Conservation (phyloP, 352 stramenopile species). For the Globisporangium spinosum region DNA sequence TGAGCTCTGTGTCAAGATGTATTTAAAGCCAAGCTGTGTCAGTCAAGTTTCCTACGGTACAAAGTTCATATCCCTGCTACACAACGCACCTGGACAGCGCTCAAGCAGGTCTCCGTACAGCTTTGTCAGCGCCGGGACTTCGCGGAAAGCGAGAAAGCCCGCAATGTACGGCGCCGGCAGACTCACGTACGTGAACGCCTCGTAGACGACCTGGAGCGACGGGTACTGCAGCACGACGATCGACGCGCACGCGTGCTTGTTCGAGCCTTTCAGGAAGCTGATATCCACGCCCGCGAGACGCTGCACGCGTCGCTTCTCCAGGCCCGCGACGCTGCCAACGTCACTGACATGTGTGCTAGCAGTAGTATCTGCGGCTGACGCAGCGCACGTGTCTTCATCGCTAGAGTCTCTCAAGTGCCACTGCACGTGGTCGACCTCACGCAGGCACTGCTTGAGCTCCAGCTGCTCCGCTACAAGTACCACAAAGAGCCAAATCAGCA, state of each 20-base stretch:
- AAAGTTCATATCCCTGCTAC: too few relatives aligned
- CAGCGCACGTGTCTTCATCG: not conserved
- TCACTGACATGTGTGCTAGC: not conserved
- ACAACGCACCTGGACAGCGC: slow-evolving; percentile 43
- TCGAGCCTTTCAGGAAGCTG: slow-evolving; percentile 78
- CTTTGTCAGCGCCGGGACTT: slow-evolving; percentile 66
- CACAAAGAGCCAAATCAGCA: not conserved
- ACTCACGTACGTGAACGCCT: slow-evolving; percentile 81
- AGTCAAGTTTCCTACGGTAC: not conserved
- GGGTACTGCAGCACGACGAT: slow-evolving; percentile 76
- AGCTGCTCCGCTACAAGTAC: slow-evolving; percentile 39
- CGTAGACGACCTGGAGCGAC: slow-evolving; percentile 62
- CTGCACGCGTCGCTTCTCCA: slow-evolving; percentile 20
- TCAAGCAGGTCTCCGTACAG: slow-evolving; percentile 56
- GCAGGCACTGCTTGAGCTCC: slow-evolving; percentile 49
- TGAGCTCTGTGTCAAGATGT: slow-evolving; percentile 39
- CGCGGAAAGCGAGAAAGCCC: slow-evolving; percentile 79
- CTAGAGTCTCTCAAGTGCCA: slow-evolving; percentile 29
- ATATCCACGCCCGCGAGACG: slow-evolving; percentile 79
- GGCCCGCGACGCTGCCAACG: not conserved
- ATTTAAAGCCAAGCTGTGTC: not conserved
- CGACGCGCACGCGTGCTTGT: slow-evolving; percentile 75
- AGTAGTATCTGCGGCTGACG: not conserved
- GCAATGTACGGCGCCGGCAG: slow-evolving; percentile 79
- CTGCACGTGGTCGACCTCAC: slow-evolving; percentile 37